Evolutionary conservation across 2,329 filamentous ascomycete species (phyloP).

Genomic region (Phaeomoniella chlamydospora): DNA sequence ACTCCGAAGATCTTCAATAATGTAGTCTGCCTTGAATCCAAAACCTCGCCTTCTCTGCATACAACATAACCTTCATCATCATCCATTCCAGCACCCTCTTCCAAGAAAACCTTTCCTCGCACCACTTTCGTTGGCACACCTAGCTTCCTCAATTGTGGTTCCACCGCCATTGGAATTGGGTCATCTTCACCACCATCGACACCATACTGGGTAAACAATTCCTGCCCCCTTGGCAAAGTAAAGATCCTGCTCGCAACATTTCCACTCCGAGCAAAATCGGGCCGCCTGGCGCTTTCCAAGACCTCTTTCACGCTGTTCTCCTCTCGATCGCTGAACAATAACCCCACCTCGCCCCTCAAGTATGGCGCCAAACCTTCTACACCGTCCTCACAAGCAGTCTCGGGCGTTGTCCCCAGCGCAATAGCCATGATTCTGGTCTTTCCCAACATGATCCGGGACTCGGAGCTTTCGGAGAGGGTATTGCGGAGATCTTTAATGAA

Average conservation of each 20-base stretch:
- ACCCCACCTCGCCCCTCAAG: constrained; percentile 70
- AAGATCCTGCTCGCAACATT: constrained; percentile 60
- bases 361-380: constrained; percentile 55
- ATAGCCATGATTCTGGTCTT: constrained; percentile 99
- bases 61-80: constrained; percentile 49
- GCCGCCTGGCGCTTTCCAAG: constrained; percentile 57
- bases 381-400: constrained; percentile 68
- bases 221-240: constrained; percentile 59
- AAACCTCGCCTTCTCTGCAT: constrained; percentile 68
- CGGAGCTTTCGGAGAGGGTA: constrained; percentile 17
- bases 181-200: constrained; percentile 60
- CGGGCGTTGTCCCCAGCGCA: constrained; percentile 65
- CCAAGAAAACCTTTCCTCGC: constrained; percentile 73
- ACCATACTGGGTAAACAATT: constrained; percentile 52
- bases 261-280: constrained; percentile 86
- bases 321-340: constrained; percentile 75
- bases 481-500: constrained; percentile 29
- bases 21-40: constrained; percentile 86
- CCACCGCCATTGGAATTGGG: constrained; percentile 71
- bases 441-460: constrained; percentile 67
- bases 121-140: constrained; percentile 81
- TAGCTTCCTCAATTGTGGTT: constrained; percentile 78
- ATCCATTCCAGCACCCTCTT: constrained; percentile 26
- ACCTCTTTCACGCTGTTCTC: constrained; percentile 53
- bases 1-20: constrained; percentile 89